Evolutionary conservation across 2,329 filamentous ascomycete genomes (phyloP), one percentile per base, ranked within the genome.

Genomic region (Penicillium thymicola): DNA sequence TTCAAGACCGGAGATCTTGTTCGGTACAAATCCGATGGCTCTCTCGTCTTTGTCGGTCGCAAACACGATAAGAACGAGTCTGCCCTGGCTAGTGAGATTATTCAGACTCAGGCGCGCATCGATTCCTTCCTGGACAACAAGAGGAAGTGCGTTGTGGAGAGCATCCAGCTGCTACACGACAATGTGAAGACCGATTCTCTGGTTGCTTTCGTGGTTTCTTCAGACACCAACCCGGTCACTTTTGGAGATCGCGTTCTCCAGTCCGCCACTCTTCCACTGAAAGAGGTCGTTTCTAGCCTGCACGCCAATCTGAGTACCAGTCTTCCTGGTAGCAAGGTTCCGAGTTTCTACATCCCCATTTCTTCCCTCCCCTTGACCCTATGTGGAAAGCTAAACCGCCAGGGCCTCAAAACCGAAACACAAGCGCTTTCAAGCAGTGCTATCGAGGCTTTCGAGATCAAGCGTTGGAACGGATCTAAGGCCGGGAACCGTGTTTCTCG

Each of bases 1-100:
- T 74, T 75, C 60, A 75, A 71, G 59, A 76, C 74, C 1, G 73
- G 74, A 3, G 71, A 76, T 47, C 57, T 76, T 21, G 72, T 70
- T n/a, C 68, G 68, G 13, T 75, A 73, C 58, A 72, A 76, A 21
- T 61, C 68, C 0, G 66, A 75, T 52, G 73, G 73, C 3, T 67
- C 67, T 2, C 54, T 75, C 8, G 63, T 66, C 1, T 73, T 70
- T 54, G 34, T 75, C 6, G 72, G 73, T 18, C 62, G 66, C 27
- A 75, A 73, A 57, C 62, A 61, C 11, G 32, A 49, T 16, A 55
- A 16, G 11, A 25, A 32, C 13, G 38, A 13, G 21, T 47, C 28
- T 5, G 38, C 44, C 5, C 13, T 40, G 16, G 57, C 55, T 11
- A 53, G 45, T 5, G 53, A 59, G 18, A 23, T 49, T 0, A 41